These are phyloP conservation scores for Carpinus viminea DNA, from an alignment of 306 rosid species.

Conservation along the genomic window DNA sequence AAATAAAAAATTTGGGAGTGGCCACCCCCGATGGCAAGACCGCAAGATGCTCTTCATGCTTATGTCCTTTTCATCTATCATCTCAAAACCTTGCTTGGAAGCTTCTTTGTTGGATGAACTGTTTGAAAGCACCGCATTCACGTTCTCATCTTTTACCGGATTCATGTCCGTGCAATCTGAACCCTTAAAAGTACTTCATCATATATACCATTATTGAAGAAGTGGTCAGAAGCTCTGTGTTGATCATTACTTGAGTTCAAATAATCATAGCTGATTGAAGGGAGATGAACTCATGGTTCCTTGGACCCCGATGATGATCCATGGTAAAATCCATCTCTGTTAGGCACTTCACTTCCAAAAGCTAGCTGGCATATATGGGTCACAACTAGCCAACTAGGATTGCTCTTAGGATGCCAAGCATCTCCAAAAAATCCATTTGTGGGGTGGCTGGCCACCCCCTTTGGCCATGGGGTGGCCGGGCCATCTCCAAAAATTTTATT, in stretches of 20 bases:
- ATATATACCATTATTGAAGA: slow-evolving; percentile 40
- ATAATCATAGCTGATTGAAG: slow-evolving; percentile 61
- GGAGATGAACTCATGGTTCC: slow-evolving; percentile 50
- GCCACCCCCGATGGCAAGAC: slow-evolving; percentile 41
- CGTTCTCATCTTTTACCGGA: slow-evolving; percentile 63
- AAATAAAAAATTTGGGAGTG: no score
- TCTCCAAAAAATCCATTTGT: slow-evolving; percentile 54
- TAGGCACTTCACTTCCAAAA: slow-evolving; percentile 49
- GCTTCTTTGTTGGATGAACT: slow-evolving; percentile 45
- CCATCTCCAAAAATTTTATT: no score
- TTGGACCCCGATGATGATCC: slow-evolving; percentile 66
- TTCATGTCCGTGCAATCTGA: slow-evolving; percentile 49
- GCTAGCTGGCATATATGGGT: slow-evolving; percentile 26
- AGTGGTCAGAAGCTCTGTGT: slow-evolving; percentile 44
- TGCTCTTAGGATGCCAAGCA: slow-evolving; percentile 55
- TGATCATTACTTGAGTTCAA: slow-evolving; percentile 42
- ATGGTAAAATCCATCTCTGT: slow-evolving; percentile 58
- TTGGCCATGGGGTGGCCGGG: no score
- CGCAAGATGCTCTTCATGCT: slow-evolving; percentile 51
- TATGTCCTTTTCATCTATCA: slow-evolving; percentile 41
- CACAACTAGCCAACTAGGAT: slow-evolving; percentile 57
- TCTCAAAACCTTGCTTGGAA: slow-evolving; percentile 38
- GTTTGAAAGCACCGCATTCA: slow-evolving; percentile 61
- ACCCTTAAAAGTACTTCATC: slow-evolving; percentile 40
- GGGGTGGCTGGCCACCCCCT: no score